Evolutionary conservation across 176 grass and related monocot species (phyloP).

Genomic region (Triticum turgidum): DNA sequence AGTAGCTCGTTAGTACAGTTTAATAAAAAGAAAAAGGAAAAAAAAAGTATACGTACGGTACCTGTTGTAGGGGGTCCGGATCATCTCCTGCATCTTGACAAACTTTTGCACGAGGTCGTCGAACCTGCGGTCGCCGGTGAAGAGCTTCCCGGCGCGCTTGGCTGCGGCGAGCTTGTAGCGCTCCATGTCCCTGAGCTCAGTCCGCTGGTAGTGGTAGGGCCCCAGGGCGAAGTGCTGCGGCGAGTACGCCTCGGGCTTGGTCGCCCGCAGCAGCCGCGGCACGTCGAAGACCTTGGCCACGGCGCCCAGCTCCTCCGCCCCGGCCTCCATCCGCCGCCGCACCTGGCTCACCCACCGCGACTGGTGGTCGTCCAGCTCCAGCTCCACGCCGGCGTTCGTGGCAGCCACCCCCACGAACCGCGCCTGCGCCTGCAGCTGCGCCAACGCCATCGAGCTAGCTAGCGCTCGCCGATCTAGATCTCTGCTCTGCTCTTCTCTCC

Average conservation of each 20-base stretch:
- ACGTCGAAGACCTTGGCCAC: slow-evolving; percentile 69
- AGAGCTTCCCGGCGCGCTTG: slow-evolving; percentile 72
- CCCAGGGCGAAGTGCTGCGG: slow-evolving; percentile 80
- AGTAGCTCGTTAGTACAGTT: too few species aligned
- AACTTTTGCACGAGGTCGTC: slow-evolving; percentile 58
- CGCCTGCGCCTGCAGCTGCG: slow-evolving; percentile 33
- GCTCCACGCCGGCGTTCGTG: slow-evolving; percentile 9
- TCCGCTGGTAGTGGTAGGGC: slow-evolving; percentile 66
- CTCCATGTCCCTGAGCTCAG: slow-evolving; percentile 86
- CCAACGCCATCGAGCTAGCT: slow-evolving; percentile 8
- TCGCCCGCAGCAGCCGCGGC: slow-evolving; percentile 38
- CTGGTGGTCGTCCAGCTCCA: slow-evolving; percentile 43
- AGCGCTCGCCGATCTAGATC: too few species aligned
- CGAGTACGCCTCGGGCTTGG: slow-evolving; percentile 54
- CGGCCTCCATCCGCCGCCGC: slow-evolving; percentile 48
- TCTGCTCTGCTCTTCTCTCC: background rate
- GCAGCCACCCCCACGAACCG: slow-evolving; percentile 33
- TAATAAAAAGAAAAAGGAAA: background rate
- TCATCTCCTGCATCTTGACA: slow-evolving; percentile 31
- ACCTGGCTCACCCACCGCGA: slow-evolving; percentile 63
- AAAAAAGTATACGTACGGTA: background rate
- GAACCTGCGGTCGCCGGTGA: slow-evolving; percentile 43
- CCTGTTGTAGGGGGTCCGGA: slow-evolving; percentile 69
- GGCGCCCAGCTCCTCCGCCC: slow-evolving; percentile 43
- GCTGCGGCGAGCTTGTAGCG: slow-evolving; percentile 80